phyloP scores from a whole-genome alignment of 2,329 filamentous ascomycete species.

The Diaporthe batatas region DNA sequence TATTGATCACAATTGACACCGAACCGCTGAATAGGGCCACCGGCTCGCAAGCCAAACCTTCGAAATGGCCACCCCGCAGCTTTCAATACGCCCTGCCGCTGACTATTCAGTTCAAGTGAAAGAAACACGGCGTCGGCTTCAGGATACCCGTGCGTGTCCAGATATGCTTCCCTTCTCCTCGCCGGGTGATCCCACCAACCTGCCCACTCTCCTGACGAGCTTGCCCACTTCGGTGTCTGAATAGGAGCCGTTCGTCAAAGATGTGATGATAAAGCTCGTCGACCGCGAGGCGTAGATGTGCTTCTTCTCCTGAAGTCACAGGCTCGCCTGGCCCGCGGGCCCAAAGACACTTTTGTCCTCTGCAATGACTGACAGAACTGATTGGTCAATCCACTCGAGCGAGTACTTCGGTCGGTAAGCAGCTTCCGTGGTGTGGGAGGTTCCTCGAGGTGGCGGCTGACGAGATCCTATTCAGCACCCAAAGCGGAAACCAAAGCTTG shows the following conservation, averaged over 20 bases:
- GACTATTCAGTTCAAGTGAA: slow-evolving; percentile 9
- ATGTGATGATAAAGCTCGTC: slow-evolving; percentile 18
- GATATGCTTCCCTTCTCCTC: not conserved
- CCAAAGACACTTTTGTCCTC: not conserved
- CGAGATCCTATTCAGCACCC: slow-evolving; percentile 34
- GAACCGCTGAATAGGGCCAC: slow-evolving; percentile 23
- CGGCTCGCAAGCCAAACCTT: not conserved
- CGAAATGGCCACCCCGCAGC: not conserved
- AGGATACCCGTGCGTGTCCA: not conserved
- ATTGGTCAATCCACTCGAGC: not conserved
- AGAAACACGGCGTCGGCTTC: not conserved
- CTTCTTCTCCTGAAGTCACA: not conserved
- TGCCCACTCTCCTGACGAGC: not conserved
- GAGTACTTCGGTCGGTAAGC: not conserved
- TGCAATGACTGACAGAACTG: not conserved
- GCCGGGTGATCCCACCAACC: not conserved
- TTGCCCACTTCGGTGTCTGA: slow-evolving; percentile 31
- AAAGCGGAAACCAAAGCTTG: slow-evolving; percentile 1
- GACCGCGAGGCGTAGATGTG: not conserved
- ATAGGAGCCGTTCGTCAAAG: slow-evolving; percentile 33
- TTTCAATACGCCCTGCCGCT: not conserved
- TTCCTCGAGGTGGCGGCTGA: not conserved
- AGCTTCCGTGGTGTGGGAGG: not conserved
- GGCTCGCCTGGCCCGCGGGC: not conserved
- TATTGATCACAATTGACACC: slow-evolving; percentile 40